These are phyloP conservation scores for Penicillium sp. DNA, from an alignment of 2,329 filamentous ascomycete species.

Conservation along the genomic window DNA sequence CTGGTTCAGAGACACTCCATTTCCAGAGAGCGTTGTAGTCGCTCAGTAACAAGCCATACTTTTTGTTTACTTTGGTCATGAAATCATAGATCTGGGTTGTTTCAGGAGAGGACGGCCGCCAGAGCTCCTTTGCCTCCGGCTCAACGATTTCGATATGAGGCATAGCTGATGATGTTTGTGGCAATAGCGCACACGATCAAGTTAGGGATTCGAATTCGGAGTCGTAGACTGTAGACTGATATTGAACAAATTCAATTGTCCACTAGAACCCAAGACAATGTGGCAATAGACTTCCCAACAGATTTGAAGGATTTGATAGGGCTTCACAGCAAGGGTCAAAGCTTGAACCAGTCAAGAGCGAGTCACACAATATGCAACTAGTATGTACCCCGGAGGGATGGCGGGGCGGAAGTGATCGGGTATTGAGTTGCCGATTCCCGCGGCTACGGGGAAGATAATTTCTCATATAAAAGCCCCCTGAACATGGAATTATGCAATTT, in stretches of 20 bases:
- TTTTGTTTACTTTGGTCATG: slow-evolving; percentile 66
- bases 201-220: neutral
- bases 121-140: slow-evolving; percentile 55
- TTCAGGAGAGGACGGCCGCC: slow-evolving; percentile 67
- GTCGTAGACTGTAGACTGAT: neutral
- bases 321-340: slow-evolving; percentile 8
- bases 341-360: slow-evolving; percentile 7
- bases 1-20: slow-evolving; percentile 79
- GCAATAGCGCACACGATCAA: neutral
- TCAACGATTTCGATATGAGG: slow-evolving; percentile 19
- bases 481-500: neutral
- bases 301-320: neutral
- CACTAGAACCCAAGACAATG: neutral
- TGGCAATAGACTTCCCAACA: neutral
- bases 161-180: slow-evolving; percentile 11
- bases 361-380: slow-evolving; percentile 7
- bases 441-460: slow-evolving; percentile 10
- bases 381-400: slow-evolving; percentile 9
- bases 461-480: neutral
- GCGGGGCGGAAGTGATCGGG: slow-evolving; percentile 20
- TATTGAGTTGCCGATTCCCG: slow-evolving; percentile 20
- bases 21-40: slow-evolving; percentile 74
- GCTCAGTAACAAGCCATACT: slow-evolving; percentile 61
- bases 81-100: slow-evolving; percentile 72
- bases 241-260: neutral